Conservation (phyloP, 2,329 filamentous ascomycete genomes). For the Sclerotinia glacialis region DNA sequence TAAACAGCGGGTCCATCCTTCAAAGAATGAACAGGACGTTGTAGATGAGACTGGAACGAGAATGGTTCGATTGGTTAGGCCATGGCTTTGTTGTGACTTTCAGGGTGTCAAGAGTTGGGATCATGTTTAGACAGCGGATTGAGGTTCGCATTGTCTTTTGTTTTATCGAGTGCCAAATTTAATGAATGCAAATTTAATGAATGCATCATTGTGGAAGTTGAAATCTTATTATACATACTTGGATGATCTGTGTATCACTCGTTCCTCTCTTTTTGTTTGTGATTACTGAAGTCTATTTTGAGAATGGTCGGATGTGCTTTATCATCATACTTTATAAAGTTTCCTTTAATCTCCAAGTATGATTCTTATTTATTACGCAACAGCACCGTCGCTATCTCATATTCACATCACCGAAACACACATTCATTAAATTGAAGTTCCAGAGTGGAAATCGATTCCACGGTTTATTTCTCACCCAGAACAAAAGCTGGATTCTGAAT, state of each 20-base stretch:
- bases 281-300: too few relatives aligned
- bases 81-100: background rate
- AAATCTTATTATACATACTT: background rate
- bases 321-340: background rate
- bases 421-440: too few relatives aligned
- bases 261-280: background rate
- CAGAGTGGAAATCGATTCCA: too few relatives aligned
- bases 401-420: background rate
- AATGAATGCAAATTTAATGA: slow-evolving; percentile 9
- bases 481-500: too few relatives aligned
- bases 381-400: background rate
- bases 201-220: background rate
- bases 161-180: background rate
- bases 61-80: background rate
- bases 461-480: too few relatives aligned
- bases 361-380: background rate
- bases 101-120: background rate
- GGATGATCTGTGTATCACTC: background rate
- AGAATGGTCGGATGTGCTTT: background rate
- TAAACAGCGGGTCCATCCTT: background rate
- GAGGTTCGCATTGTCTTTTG: slow-evolving; percentile 2
- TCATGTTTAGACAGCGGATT: background rate
- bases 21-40: background rate
- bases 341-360: background rate
- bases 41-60: slow-evolving; percentile 3